phyloP scores from a whole-genome alignment of 768 basidiomycete genomes.

The Gautieria morchelliformis region DNA sequence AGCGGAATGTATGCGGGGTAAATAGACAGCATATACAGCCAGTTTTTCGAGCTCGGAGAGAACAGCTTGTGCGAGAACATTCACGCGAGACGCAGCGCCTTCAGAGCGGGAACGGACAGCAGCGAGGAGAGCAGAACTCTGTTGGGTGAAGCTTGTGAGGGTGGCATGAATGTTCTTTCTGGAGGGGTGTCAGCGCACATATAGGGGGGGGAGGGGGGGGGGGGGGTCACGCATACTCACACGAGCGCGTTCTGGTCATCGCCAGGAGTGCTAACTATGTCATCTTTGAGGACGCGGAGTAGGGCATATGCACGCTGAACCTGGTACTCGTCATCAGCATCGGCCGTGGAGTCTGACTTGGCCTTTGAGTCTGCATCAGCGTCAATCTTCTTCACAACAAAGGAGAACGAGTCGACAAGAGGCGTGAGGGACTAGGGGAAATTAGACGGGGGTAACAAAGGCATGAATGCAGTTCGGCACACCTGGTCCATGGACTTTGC shows the following conservation, averaged over 20 bases:
- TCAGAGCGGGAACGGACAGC: conserved; percentile 2
- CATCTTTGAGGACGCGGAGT: conserved; percentile 1
- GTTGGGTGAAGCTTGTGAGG: neutral
- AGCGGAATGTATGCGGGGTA: neutral
- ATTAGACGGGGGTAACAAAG: neutral
- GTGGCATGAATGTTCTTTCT: conserved; percentile 4
- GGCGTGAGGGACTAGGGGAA: neutral
- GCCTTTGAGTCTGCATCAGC: neutral
- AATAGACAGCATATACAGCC: neutral
- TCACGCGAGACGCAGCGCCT: conserved; percentile 1
- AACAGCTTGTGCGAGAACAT: neutral
- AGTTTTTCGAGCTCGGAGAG: conserved; percentile 7
- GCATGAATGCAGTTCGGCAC: neutral
- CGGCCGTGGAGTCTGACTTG: neutral
- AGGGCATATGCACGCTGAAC: conserved; percentile 7
- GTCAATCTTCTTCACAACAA: conserved; percentile 5
- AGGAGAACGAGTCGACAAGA: conserved; percentile 6
- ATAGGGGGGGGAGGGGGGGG: neutral
- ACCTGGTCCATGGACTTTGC: conserved; percentile 6
- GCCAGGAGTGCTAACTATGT: neutral
- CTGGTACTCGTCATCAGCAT: neutral
- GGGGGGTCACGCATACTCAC: neutral
- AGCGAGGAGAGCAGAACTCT: neutral
- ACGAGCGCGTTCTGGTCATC: neutral
- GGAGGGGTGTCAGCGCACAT: neutral